Conservation (phyloP, 2,329 filamentous ascomycete genomes). For the Ophiostoma perfectum region DNA sequence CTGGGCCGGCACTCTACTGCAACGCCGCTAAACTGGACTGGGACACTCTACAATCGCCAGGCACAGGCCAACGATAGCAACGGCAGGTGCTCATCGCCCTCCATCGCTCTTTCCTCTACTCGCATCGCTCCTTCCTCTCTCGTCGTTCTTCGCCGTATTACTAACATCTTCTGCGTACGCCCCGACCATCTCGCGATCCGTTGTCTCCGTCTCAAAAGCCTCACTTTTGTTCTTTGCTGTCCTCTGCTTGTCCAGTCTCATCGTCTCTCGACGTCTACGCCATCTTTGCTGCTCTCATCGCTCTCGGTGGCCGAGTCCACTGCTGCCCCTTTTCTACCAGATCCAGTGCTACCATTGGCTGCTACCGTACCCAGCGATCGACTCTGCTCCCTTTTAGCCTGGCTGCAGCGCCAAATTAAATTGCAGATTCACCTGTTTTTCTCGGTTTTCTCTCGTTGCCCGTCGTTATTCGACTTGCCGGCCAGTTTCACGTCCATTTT, state of each 20-base stretch:
- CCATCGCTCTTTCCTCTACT: slow-evolving; percentile 5
- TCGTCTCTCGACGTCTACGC: neutral
- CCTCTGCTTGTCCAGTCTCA: neutral
- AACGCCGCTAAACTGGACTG: slow-evolving; percentile 26
- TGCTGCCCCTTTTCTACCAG: neutral
- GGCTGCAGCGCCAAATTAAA: slow-evolving; percentile 22
- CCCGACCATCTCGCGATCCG: neutral
- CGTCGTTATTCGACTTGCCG: slow-evolving; percentile 1
- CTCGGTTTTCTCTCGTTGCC: neutral
- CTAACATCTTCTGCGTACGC: neutral
- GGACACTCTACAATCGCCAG: slow-evolving; percentile 10
- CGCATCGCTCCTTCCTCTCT: slow-evolving; percentile 2
- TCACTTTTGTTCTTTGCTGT: neutral
- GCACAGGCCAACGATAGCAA: neutral
- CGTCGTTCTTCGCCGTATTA: neutral
- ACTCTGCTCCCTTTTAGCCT: slow-evolving; percentile 17
- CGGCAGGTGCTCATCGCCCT: neutral
- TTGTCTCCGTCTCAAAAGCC: neutral
- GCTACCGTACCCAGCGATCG: slow-evolving; percentile 17
- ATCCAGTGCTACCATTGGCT: slow-evolving; percentile 23
- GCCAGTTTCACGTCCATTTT: neutral
- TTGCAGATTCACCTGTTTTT: slow-evolving; percentile 20
- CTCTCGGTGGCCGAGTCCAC: neutral
- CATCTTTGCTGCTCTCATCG: neutral
- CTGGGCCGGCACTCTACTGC: slow-evolving; percentile 20